Conservation (phyloP, 2,329 filamentous ascomycete species). For the Xylariaceae sp. region DNA sequence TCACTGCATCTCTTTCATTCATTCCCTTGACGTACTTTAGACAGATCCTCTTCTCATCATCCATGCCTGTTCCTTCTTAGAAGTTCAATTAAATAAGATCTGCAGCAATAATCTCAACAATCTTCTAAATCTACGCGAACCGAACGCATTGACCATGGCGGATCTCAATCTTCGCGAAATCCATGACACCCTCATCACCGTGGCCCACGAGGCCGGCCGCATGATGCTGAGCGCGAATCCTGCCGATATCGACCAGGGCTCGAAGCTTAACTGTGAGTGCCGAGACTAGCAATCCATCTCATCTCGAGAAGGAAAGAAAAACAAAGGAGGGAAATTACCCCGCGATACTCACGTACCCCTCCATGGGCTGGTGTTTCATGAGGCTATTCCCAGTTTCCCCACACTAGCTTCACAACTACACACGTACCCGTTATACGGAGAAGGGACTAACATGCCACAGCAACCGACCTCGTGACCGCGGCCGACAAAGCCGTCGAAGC, state of each 20-base stretch:
- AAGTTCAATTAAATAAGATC: too few relatives aligned
- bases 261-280: conserved; percentile 59
- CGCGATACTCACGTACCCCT: not conserved
- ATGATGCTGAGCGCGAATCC: conserved; percentile 61
- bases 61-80: too few relatives aligned
- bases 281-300: not conserved
- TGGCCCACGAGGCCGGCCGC: conserved; percentile 59
- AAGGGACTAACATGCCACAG: conserved; percentile 33
- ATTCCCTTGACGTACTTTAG: too few relatives aligned
- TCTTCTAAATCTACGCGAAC: not conserved
- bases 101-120: too few relatives aligned
- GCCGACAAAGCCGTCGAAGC: conserved; percentile 61
- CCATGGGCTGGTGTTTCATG: not conserved
- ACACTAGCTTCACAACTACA: not conserved
- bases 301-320: not conserved
- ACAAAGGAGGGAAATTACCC: not conserved
- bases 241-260: conserved; percentile 50
- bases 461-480: conserved; percentile 64
- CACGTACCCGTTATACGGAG: not conserved
- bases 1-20: too few relatives aligned
- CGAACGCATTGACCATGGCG: conserved; percentile 36
- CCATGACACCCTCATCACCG: conserved; percentile 53
- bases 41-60: too few relatives aligned
- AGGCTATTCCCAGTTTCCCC: not conserved
- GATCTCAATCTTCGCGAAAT: conserved; percentile 56